phyloP scores from a whole-genome alignment of 2,329 filamentous ascomycete genomes.

The Fusarium vanettenii region DNA sequence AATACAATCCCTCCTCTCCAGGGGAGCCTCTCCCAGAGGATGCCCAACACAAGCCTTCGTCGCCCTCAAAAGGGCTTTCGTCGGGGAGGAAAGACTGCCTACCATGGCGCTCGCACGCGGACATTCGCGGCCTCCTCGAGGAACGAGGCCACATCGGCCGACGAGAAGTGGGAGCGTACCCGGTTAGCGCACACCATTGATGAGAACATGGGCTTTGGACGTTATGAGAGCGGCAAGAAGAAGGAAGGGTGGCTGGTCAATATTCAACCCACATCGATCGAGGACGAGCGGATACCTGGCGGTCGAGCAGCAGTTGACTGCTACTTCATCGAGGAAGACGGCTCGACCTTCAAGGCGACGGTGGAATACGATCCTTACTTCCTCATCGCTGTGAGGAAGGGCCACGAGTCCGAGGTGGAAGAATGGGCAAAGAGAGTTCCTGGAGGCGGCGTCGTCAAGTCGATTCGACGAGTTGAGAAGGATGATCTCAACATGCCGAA shows the following conservation, averaged over 20 bases:
- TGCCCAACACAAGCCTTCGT: conserved; percentile 71
- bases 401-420: conserved; percentile 91
- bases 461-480: conserved; percentile 82
- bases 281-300: conserved; percentile 85
- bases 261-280: conserved; percentile 87
- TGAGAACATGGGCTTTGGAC: conserved; percentile 92
- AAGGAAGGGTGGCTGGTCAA: conserved; percentile 95
- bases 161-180: conserved; percentile 91
- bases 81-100: conserved; percentile 75
- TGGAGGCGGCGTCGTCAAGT: conserved; percentile 84
- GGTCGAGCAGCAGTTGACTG: conserved; percentile 93
- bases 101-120: conserved; percentile 77
- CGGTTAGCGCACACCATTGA: conserved; percentile 89
- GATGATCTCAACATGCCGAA: conserved; percentile 97
- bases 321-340: conserved; percentile 94
- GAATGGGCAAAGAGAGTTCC: conserved; percentile 88
- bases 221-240: conserved; percentile 87
- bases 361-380: conserved; percentile 98
- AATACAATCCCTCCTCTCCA: conserved; percentile 33
- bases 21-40: conserved; percentile 43
- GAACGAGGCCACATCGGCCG: conserved; percentile 87
- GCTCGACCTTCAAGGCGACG: conserved; percentile 93
- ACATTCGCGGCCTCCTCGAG: conserved; percentile 84
- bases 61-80: conserved; percentile 74
- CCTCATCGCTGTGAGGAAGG: conserved; percentile 87